Evolutionary conservation across 2,329 filamentous ascomycete genomes (phyloP).

Genomic region (Furcasterigmium sp.): DNA sequence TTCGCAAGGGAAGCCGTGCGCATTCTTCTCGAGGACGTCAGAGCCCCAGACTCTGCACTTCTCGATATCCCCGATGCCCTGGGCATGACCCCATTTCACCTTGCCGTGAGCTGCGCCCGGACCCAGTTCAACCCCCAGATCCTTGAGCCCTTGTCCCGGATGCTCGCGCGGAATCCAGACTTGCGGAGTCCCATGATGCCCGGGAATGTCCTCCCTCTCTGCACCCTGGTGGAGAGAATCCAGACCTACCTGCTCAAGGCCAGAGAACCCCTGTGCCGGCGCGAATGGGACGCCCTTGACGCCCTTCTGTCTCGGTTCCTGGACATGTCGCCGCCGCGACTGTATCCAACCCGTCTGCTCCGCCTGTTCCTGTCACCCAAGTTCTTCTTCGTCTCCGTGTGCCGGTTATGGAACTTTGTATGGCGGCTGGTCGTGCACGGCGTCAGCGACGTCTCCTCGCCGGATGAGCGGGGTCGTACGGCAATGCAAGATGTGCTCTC

Average conservation of each 20-base stretch:
- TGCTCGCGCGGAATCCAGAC: neutral
- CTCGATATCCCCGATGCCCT: neutral
- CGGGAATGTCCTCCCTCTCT: neutral
- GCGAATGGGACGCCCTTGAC: neutral
- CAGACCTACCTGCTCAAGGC: neutral
- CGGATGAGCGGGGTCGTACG: neutral
- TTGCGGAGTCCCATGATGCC: neutral
- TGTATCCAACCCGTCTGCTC: neutral
- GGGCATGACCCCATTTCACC: neutral
- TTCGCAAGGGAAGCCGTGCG: neutral
- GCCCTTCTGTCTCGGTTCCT: neutral
- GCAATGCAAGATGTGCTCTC: neutral
- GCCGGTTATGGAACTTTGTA: neutral
- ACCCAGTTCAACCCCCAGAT: neutral
- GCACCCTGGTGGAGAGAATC: neutral
- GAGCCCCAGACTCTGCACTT: neutral
- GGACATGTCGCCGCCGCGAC: neutral
- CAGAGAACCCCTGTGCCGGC: neutral
- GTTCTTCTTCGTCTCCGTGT: neutral
- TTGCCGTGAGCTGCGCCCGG: neutral
- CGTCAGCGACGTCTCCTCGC: neutral
- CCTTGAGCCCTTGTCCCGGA: neutral
- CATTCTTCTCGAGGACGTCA: neutral
- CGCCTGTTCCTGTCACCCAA: neutral
- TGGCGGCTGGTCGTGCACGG: neutral